Conservation (phyloP, 176 grass and related monocot species). For the Lolium multiflorum region DNA sequence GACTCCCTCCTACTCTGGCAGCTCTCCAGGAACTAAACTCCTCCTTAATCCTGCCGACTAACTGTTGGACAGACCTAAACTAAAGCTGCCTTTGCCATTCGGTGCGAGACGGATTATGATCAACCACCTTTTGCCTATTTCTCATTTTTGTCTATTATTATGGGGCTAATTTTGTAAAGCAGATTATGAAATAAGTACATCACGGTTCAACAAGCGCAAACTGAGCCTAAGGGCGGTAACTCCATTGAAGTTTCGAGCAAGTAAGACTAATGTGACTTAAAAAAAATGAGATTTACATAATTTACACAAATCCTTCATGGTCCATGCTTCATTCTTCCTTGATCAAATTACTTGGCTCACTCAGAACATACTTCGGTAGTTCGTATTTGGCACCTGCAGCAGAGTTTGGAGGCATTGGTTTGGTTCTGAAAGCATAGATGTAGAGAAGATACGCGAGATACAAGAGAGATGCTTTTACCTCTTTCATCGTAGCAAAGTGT, state of each 20-base stretch:
- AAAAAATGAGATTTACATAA: constrained; percentile 81
- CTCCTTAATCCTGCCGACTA: too few relatives aligned
- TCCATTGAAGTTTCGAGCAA: constrained; percentile 39
- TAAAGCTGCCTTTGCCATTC: background rate
- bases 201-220: background rate
- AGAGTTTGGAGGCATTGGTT: constrained; percentile 27
- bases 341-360: constrained; percentile 85
- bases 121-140: background rate
- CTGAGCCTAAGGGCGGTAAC: background rate
- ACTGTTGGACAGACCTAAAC: too few relatives aligned
- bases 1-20: too few relatives aligned
- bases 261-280: constrained; percentile 37
- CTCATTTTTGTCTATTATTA: background rate
- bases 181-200: background rate
- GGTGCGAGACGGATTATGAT: background rate
- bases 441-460: background rate
- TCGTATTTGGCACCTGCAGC: constrained; percentile 91
- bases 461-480: constrained; percentile 48
- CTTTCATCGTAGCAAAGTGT: constrained; percentile 89
- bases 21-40: too few relatives aligned
- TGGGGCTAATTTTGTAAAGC: background rate
- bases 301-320: constrained; percentile 60
- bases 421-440: constrained; percentile 8
- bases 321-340: constrained; percentile 53
- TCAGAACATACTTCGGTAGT: constrained; percentile 88